These are phyloP conservation scores for Nakataea oryzae DNA, from an alignment of 2,329 filamentous ascomycete genomes.

Conservation along the genomic window DNA sequence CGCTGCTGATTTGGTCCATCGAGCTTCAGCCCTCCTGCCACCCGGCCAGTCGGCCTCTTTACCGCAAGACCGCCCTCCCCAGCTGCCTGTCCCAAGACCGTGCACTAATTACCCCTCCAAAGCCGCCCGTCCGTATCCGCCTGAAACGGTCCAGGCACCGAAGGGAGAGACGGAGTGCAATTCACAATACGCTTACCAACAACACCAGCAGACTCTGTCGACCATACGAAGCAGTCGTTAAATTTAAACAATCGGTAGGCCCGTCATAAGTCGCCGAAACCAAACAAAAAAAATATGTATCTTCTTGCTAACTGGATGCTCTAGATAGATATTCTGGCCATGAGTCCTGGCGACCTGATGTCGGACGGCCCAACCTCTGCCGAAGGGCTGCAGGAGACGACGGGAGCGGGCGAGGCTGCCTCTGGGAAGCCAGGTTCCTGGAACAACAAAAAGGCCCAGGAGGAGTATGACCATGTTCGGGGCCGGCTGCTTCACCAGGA, in stretches of 20 bases:
- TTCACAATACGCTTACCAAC: too few relatives aligned
- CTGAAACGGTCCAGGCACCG: neutral
- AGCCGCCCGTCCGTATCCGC: neutral
- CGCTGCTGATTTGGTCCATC: neutral
- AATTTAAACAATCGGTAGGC: neutral
- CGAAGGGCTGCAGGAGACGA: neutral
- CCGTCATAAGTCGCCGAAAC: neutral
- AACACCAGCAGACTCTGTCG: too few relatives aligned
- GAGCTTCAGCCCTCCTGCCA: neutral
- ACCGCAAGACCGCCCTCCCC: neutral
- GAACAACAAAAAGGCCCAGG: conserved; percentile 23
- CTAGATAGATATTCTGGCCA: neutral
- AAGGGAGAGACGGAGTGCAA: too few relatives aligned
- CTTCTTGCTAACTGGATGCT: too few relatives aligned
- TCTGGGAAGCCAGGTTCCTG: conserved; percentile 7
- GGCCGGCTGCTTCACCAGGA: conserved; percentile 29
- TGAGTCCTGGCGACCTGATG: conserved; percentile 13
- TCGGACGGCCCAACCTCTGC: conserved; percentile 3
- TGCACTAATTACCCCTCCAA: too few relatives aligned
- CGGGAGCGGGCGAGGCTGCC: conserved; percentile 3
- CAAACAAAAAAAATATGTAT: too few relatives aligned
- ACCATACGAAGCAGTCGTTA: neutral
- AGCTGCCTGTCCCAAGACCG: neutral
- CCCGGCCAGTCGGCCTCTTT: neutral
- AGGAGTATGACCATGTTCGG: conserved; percentile 30